phyloP scores from a whole-genome alignment of 768 basidiomycete genomes.

The Galerina marginata region DNA sequence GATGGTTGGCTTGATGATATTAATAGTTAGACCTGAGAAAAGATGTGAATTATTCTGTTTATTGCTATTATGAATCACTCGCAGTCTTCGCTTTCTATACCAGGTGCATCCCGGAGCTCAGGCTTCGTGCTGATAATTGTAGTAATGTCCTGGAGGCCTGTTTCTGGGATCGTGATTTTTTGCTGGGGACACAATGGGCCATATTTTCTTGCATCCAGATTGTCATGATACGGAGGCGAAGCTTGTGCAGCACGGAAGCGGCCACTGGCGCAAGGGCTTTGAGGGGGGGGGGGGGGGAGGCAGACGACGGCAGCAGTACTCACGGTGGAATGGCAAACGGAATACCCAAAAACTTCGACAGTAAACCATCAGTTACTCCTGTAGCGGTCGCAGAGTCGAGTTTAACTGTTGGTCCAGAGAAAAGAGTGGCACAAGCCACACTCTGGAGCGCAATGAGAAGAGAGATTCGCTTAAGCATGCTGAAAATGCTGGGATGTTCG shows the following conservation, averaged over 20 bases:
- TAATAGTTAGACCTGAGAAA: conserved; percentile 50
- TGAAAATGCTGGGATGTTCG: neutral
- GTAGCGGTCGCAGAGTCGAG: conserved; percentile 50
- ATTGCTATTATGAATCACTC: conserved; percentile 13
- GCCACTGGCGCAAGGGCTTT: conserved; percentile 31
- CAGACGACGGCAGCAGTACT: conserved; percentile 19
- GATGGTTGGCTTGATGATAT: conserved; percentile 49
- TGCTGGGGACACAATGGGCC: conserved; percentile 57
- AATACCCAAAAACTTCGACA: conserved; percentile 53
- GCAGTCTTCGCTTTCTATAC: conserved; percentile 51
- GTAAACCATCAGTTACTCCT: conserved; percentile 38
- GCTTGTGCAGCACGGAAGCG: conserved; percentile 49
- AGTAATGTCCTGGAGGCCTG: conserved; percentile 33
- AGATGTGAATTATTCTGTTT: neutral
- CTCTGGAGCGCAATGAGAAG: conserved; percentile 3
- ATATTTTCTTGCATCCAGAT: conserved; percentile 41
- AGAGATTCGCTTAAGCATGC: neutral
- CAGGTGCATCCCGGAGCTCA: conserved; percentile 32
- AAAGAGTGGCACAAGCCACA: conserved; percentile 1
- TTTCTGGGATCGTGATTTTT: conserved; percentile 34
- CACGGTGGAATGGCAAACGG: conserved; percentile 60
- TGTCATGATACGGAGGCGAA: conserved; percentile 39
- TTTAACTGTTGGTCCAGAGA: conserved; percentile 35
- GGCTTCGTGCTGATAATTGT: conserved; percentile 35
- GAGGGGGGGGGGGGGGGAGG: neutral